These are phyloP conservation scores for Rehmannia glutinosa DNA, from an alignment of 257 asterid species.

Conservation along the genomic window DNA sequence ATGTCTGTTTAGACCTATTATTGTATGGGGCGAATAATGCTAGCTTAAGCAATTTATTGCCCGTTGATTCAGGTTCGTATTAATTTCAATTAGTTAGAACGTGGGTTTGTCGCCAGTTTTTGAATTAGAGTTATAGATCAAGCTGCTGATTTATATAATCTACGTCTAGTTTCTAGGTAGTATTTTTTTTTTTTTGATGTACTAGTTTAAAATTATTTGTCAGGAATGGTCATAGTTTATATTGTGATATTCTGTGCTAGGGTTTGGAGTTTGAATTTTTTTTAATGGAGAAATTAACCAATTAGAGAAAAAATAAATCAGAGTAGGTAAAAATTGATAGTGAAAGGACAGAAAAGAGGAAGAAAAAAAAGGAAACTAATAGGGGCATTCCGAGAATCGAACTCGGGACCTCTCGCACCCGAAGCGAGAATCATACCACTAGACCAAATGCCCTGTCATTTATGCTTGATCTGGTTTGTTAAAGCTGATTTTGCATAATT, in stretches of 20 bases:
- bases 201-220: background rate
- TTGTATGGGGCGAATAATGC: background rate
- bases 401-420: constrained; percentile 92
- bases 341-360: background rate
- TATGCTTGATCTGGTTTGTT: too few species aligned
- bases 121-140: background rate
- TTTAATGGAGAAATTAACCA: background rate
- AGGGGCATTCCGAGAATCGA: constrained; percentile 91
- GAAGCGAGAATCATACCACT: constrained; percentile 90
- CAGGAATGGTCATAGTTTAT: background rate
- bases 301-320: background rate
- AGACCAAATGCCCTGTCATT: constrained; percentile 72
- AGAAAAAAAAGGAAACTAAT: background rate
- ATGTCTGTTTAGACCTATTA: background rate
- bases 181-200: background rate
- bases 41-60: background rate
- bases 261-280: background rate
- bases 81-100: background rate
- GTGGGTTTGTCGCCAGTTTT: background rate
- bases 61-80: background rate
- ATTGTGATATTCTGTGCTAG: background rate
- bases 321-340: background rate
- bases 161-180: background rate
- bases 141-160: background rate
- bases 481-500: too few species aligned